A percentile compares a stretch with the other conserved stretches of the same genome.
phyloP scores from a whole-genome alignment of 2,329 filamentous ascomycete genomes.

The Huntiella bhutanensis region DNA sequence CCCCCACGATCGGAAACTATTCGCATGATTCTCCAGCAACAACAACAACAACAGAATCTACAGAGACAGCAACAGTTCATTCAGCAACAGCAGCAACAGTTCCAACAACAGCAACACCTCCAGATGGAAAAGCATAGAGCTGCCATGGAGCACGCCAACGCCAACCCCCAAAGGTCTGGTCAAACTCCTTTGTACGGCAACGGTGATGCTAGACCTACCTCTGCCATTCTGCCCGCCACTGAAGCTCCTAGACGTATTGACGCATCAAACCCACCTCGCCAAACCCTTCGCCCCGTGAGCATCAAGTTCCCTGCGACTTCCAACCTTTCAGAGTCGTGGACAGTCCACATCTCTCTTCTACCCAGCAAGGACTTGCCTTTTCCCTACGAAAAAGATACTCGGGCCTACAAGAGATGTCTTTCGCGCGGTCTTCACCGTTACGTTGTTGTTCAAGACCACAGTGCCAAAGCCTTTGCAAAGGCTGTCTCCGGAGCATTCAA shows the following conservation, averaged over 20 bases:
- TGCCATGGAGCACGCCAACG: not conserved
- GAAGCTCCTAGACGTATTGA: slow-evolving; percentile 9
- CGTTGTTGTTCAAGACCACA: slow-evolving; percentile 31
- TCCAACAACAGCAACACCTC: slow-evolving; percentile 5
- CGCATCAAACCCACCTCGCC: slow-evolving; percentile 8
- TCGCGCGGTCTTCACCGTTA: slow-evolving; percentile 41
- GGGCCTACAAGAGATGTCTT: slow-evolving; percentile 40
- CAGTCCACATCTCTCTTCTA: slow-evolving; percentile 39
- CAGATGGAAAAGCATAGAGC: not conserved
- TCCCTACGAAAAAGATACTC: slow-evolving; percentile 42
- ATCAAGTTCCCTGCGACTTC: slow-evolving; percentile 11
- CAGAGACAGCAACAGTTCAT: not conserved
- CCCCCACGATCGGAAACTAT: too few relatives aligned
- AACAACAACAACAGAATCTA: slow-evolving; percentile 1
- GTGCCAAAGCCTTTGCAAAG: slow-evolving; percentile 28
- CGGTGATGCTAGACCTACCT: slow-evolving; percentile 8
- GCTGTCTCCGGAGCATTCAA: slow-evolving; percentile 32
- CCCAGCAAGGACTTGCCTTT: slow-evolving; percentile 34
- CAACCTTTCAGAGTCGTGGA: slow-evolving; percentile 27
- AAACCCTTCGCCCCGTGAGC: slow-evolving; percentile 11
- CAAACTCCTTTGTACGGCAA: too few relatives aligned
- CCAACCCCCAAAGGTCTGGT: not conserved
- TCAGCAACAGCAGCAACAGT: slow-evolving; percentile 3
- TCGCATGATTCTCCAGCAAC: not conserved
- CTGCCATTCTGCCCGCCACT: slow-evolving; percentile 9